Percentiles rank a stretch among this genome's conserved stretches.
phyloP scores from a whole-genome alignment of 768 basidiomycete genomes.

The Baorangia bicolor region DNA sequence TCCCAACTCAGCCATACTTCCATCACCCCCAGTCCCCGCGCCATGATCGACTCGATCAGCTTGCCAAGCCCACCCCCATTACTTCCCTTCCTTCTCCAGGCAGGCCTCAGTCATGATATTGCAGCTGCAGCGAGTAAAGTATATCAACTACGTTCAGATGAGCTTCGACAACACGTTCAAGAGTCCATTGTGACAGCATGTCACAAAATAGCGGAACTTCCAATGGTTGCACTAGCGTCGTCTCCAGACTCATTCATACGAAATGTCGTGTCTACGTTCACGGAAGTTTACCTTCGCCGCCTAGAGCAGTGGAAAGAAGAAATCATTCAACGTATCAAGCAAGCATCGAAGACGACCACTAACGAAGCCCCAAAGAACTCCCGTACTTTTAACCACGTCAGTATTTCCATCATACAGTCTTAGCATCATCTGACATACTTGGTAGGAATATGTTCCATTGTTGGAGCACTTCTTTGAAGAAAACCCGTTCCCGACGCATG shows the following conservation, averaged over 20 bases:
- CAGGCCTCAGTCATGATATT: neutral
- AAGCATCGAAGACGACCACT: rapidly evolving
- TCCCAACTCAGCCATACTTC: neutral
- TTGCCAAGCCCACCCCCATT: neutral
- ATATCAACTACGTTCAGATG: neutral
- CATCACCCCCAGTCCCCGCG: neutral
- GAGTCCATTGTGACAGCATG: neutral
- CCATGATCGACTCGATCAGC: neutral
- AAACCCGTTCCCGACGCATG: slow-evolving; percentile 12
- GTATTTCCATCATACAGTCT: rapidly evolving
- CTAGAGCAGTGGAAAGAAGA: slow-evolving; percentile 4
- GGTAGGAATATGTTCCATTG: slow-evolving; percentile 1
- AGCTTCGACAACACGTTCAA: neutral
- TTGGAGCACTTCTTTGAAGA: slow-evolving; percentile 14
- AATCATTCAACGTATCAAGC: neutral
- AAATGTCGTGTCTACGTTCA: neutral
- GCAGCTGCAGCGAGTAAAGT: rapidly evolving
- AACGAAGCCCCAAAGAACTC: neutral
- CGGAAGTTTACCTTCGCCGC: neutral
- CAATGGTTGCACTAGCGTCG: rapidly evolving
- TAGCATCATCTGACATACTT: rapidly evolving
- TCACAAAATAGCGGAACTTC: neutral
- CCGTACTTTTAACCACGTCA: slow-evolving; percentile 3
- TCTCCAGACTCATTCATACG: rapidly evolving
- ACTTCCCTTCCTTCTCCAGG: neutral